Conservation (phyloP, 108 stramenopile species). For the Cafeteria roenbergensis region DNA sequence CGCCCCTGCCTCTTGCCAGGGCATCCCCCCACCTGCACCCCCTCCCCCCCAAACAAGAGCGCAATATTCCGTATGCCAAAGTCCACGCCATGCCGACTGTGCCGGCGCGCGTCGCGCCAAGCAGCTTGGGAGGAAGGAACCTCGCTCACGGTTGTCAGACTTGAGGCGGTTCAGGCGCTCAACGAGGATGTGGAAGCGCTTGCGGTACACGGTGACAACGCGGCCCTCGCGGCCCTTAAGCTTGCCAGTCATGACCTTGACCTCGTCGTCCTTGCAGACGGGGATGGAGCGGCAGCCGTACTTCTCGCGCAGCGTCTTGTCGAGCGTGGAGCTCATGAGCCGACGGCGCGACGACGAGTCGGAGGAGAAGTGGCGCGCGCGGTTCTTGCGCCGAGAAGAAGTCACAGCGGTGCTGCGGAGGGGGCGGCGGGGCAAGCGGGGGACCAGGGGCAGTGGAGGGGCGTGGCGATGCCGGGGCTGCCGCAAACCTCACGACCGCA, state of each 20-base stretch:
- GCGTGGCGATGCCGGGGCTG: too few species aligned
- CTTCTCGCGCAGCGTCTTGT: slow-evolving; percentile 92
- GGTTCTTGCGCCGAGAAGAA: slow-evolving; percentile 83
- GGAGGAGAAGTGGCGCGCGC: slow-evolving; percentile 96
- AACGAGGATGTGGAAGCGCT: slow-evolving; percentile 94
- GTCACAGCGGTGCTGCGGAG: slow-evolving; percentile 50
- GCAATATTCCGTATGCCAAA: too few species aligned
- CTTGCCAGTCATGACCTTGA: slow-evolving; percentile 47
- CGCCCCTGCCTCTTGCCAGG: too few species aligned
- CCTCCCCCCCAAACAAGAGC: too few species aligned
- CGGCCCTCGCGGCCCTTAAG: slow-evolving; percentile 72
- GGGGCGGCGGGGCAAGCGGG: too few species aligned
- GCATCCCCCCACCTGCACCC: too few species aligned
- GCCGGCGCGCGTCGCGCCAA: too few species aligned
- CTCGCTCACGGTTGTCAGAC: too few species aligned
- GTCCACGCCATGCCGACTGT: too few species aligned
- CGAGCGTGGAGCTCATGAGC: slow-evolving; percentile 86
- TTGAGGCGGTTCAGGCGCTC: slow-evolving; percentile 92
- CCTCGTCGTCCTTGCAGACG: slow-evolving; percentile 95
- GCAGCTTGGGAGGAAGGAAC: too few species aligned
- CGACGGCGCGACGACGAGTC: slow-evolving; percentile 74
- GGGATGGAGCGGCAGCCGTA: slow-evolving; percentile 95
- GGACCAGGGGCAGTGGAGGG: too few species aligned
- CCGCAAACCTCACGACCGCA: too few species aligned
- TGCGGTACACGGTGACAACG: slow-evolving; percentile 79